Percentiles rank a stretch among this genome's conserved stretches.
Evolutionary conservation across 1,284 basidiomycete genomes (phyloP).

Genomic region (Tremellales sp.): DNA sequence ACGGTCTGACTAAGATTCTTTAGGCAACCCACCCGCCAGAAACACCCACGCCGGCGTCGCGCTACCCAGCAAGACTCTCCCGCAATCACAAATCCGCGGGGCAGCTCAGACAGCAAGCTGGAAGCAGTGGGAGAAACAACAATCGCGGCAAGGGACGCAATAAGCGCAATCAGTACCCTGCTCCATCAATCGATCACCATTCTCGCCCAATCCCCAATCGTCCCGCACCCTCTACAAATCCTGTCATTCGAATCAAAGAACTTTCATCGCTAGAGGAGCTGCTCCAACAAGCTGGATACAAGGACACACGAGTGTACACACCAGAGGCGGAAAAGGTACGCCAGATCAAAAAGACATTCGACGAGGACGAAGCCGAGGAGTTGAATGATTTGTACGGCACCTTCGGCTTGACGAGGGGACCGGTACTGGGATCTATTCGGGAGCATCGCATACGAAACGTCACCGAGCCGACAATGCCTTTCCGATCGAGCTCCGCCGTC

Average conservation of each 20-base stretch:
- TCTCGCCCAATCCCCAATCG: slow-evolving; percentile 7
- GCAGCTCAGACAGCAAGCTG: background rate
- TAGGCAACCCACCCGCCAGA: slow-evolving; percentile 1
- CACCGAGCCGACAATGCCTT: slow-evolving; percentile 25
- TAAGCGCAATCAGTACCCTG: slow-evolving; percentile 6
- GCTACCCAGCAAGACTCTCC: background rate
- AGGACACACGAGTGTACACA: slow-evolving; percentile 79
- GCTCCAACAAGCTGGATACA: slow-evolving; percentile 77
- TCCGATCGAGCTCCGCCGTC: slow-evolving; percentile 29
- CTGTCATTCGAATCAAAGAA: slow-evolving; percentile 25
- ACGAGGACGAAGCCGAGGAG: slow-evolving; percentile 30
- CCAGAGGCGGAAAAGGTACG: slow-evolving; percentile 64
- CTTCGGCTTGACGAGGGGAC: slow-evolving; percentile 21
- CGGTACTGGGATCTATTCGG: background rate
- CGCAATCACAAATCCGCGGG: background rate
- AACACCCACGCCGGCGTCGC: slow-evolving; percentile 3
- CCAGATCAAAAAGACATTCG: slow-evolving; percentile 30
- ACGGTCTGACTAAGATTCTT: background rate
- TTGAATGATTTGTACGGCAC: slow-evolving; percentile 31
- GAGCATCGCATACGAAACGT: slow-evolving; percentile 19
- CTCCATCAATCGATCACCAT: slow-evolving; percentile 14
- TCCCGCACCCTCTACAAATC: slow-evolving; percentile 6
- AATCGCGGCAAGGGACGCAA: background rate
- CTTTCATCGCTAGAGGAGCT: slow-evolving; percentile 78
- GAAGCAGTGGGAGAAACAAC: background rate